Base-by-base conservation (phyloP, 2,329 filamentous ascomycete species). In the Colletotrichum acutatum region DNA sequence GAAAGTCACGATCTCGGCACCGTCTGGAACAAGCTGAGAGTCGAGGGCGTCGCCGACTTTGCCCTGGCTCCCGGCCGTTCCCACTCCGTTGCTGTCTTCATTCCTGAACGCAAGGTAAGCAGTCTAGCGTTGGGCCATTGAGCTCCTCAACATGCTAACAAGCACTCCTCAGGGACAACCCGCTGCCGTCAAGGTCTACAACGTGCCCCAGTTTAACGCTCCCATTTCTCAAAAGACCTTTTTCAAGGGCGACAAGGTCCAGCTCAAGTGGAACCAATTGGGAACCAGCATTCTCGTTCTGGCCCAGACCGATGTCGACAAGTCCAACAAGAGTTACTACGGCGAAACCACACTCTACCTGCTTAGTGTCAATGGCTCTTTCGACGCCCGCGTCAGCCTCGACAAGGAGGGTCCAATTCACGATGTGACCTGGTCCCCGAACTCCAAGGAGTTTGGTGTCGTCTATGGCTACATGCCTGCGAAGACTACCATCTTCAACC, bases 401-500 rank as follows among this genome's bases (percentile, higher is more conserved):
- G 97, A 99, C 84, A 98, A 98, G 86, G 96, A 98, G 82, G 97
- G 97, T 0, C 97, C 97, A 5, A 98, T 98, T 78, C 96, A 98
- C 83, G 97, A 99, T 81, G 96, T 99, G 56, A 91, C 94, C n/a
- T 99, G 97, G 97, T 98, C 95, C 58, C 95, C 97, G 60, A 98
- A 97, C 84, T 97, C 95, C 78, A 97, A 95, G 86, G 96, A 98
- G 83, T 99, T 99, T 80, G 96, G 95, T 80, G 97, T 99, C 37
- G 92, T 98, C 19, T 99, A 99, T 81, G 97, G 97, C 74, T 98
- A 94, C 84, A 98, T 98, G 95, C 97, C 97, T n/a, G 94, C 97
- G 68, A 98, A 98, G 89, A 97, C 96, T 4, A 98, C 96, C 77
- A 97, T 99, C 77, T 99, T 98, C 90, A 98, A 98, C 83, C 90